Evolutionary conservation across 805 yeast genomes (phyloP).

Genomic region (Wickerhamiella qilinensis): DNA sequence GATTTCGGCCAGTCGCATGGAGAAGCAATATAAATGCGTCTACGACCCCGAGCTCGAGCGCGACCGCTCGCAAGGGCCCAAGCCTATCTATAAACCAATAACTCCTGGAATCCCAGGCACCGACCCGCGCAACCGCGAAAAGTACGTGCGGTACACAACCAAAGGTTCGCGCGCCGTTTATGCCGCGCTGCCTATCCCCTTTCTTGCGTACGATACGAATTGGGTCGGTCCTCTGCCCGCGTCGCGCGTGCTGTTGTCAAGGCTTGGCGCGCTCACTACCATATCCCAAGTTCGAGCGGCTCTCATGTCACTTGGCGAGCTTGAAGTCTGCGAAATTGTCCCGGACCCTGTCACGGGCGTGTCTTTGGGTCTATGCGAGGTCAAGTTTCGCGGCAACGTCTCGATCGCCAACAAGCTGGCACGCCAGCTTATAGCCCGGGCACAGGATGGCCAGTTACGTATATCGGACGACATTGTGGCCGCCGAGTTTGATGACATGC

Average conservation of each 20-base stretch:
- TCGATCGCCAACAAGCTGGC: neutral
- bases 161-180: conserved; percentile 1
- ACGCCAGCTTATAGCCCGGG: neutral
- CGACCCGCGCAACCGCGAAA: neutral
- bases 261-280: conserved; percentile 3
- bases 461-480: neutral
- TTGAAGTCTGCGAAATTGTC: conserved; percentile 3
- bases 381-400: neutral
- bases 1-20: too few relatives aligned
- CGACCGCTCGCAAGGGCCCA: neutral
- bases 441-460: neutral
- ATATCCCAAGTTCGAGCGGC: conserved; percentile 1
- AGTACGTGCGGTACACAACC: neutral
- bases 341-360: conserved; percentile 1
- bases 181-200: conserved; percentile 4
- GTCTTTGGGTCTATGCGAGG: neutral
- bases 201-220: conserved; percentile 1
- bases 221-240: conserved; percentile 4
- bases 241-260: conserved; percentile 1
- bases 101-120: neutral
- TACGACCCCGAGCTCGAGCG: neutral
- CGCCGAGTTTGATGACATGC: neutral
- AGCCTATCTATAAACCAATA: neutral
- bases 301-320: conserved; percentile 1
- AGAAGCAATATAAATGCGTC: too few relatives aligned